A percentile compares a stretch with the other conserved stretches of the same genome.
These are phyloP conservation scores for Phytopythium kandeliae DNA, from an alignment of 352 stramenopile genomes.

Conservation along the genomic window DNA sequence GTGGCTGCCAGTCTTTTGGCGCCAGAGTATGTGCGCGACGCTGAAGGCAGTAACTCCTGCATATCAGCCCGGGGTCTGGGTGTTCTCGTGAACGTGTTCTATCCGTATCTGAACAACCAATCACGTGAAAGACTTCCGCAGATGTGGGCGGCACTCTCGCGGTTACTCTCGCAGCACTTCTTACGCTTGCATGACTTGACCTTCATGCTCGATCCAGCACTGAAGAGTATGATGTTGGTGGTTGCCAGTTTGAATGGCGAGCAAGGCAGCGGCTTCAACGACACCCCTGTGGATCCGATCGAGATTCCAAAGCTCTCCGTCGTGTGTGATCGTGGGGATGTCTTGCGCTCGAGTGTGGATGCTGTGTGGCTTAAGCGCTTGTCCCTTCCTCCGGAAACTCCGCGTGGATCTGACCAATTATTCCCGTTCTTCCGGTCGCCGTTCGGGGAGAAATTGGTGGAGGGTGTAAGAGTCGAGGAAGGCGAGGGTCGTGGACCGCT, in stretches of 20 bases:
- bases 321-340: conserved; percentile 38
- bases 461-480: conserved; percentile 58
- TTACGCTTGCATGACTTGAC: conserved; percentile 13
- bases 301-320: conserved; percentile 35
- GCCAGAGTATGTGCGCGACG: conserved; percentile 3
- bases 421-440: conserved; percentile 61
- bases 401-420: conserved; percentile 20
- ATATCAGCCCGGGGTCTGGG: conserved; percentile 22
- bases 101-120: conserved; percentile 60
- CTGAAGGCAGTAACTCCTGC: neutral
- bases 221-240: conserved; percentile 47
- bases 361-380: conserved; percentile 24
- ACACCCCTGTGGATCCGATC: neutral
- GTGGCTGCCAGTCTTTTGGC: conserved; percentile 14
- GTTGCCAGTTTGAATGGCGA: conserved; percentile 7
- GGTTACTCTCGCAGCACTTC: conserved; percentile 17
- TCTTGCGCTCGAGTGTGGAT: conserved; percentile 32
- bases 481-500: conserved; percentile 66
- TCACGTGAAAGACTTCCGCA: conserved; percentile 32
- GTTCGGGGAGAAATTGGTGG: conserved; percentile 67
- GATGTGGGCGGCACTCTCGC: conserved; percentile 30
- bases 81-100: conserved; percentile 51
- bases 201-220: conserved; percentile 37
- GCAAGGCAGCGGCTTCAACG: neutral
- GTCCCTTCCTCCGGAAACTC: conserved; percentile 3